Evolutionary conservation across 2,329 filamentous ascomycete species (phyloP).

Genomic region (Monosporascus sp.): DNA sequence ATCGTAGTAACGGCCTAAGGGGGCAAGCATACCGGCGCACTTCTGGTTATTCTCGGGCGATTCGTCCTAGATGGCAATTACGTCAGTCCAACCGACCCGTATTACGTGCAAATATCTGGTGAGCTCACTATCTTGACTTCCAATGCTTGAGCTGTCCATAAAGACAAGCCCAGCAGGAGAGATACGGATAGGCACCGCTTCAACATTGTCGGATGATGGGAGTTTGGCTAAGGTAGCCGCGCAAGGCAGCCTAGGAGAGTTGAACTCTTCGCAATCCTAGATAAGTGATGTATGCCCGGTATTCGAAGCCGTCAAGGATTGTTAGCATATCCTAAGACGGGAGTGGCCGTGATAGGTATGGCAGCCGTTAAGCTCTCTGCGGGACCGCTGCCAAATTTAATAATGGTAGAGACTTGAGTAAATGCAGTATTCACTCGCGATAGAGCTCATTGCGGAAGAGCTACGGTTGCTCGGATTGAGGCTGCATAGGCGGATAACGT

Average conservation of each 20-base stretch:
- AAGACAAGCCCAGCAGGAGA: constrained; percentile 47
- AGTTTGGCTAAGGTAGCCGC: constrained; percentile 17
- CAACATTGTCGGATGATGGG: constrained; percentile 36
- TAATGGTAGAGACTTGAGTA: too few relatives aligned
- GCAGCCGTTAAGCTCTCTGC: neutral
- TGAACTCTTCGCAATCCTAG: constrained; percentile 16
- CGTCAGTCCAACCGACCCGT: constrained; percentile 5
- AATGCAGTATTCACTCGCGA: too few relatives aligned
- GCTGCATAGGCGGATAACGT: neutral
- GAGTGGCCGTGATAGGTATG: neutral
- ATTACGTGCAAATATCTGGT: neutral
- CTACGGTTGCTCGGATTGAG: neutral
- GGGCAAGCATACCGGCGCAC: constrained; percentile 55
- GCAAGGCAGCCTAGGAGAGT: constrained; percentile 23
- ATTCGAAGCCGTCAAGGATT: too few relatives aligned
- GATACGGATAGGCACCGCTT: constrained; percentile 48
- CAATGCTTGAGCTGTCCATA: constrained; percentile 49
- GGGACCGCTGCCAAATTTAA: neutral
- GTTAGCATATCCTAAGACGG: too few relatives aligned
- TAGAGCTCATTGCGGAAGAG: neutral
- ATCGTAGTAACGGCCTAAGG: neutral
- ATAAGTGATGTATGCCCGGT: neutral
- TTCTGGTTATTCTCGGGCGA: constrained; percentile 71
- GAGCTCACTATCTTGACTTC: constrained; percentile 52
- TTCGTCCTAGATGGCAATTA: constrained; percentile 54